A percentile compares a stretch with the other conserved stretches of the same genome.
These are phyloP conservation scores for Claviceps fusiformis DNA, from an alignment of 2,329 filamentous ascomycete genomes.

Conservation along the genomic window DNA sequence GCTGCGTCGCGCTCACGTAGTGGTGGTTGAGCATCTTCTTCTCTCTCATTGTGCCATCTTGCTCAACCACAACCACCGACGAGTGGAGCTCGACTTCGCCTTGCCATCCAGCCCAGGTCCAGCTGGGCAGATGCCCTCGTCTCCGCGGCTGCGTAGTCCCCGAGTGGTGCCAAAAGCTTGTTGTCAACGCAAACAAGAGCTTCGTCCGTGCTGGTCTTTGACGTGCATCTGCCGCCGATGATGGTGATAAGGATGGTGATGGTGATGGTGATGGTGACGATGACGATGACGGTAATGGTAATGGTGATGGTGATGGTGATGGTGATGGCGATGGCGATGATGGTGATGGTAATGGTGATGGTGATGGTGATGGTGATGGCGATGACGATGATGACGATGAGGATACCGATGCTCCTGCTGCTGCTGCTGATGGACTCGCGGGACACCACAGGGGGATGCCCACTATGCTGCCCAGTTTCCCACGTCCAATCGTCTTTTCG, in stretches of 20 bases:
- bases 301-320: no score
- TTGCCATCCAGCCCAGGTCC: slow-evolving; percentile 24
- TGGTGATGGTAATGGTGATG: no score
- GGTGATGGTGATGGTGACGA: no score
- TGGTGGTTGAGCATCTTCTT: slow-evolving; percentile 22
- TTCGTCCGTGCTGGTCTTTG: slow-evolving; percentile 15
- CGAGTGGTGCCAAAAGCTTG: slow-evolving; percentile 24
- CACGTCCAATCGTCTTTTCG: slow-evolving; percentile 16
- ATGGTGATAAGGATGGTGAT: no score
- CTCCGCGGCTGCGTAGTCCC: slow-evolving; percentile 14
- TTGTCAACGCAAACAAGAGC: slow-evolving; percentile 20
- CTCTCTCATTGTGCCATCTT: slow-evolving; percentile 14
- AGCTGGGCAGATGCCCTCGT: slow-evolving; percentile 20
- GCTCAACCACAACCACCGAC: slow-evolving; percentile 18
- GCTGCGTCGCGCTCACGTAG: slow-evolving; percentile 21
- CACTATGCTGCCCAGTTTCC: slow-evolving; percentile 17
- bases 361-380: no score
- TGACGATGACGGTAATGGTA: no score
- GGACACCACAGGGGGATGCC: slow-evolving; percentile 20
- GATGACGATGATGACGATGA: no score
- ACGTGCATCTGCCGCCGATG: not conserved
- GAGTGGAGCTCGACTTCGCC: slow-evolving; percentile 21
- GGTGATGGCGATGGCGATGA: no score
- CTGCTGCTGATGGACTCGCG: not conserved
- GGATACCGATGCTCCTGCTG: no score